Evolutionary conservation across 2,329 filamentous ascomycete species (phyloP), one percentile per base, ranked within the genome.

Genomic region (Fusarium scirpi): DNA sequence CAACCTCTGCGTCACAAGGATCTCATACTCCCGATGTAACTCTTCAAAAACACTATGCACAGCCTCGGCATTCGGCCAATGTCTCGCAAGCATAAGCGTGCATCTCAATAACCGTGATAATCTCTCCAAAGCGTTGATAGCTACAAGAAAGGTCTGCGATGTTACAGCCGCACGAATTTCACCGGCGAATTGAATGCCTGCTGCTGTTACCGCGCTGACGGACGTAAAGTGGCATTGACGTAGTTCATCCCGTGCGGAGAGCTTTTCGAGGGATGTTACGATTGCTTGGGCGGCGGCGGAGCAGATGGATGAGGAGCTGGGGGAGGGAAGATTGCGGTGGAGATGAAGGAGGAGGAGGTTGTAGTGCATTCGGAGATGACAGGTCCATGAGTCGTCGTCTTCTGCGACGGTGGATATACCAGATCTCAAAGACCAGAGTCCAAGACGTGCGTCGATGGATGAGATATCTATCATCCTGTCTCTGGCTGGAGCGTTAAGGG

Each of bases 1-100:
- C 0, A 75, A 32, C 13, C 74, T 55, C 40, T 75, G 73, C 0
- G 69, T 74, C 8, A 75, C 71, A n/a, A 75, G 58, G 0, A 57
- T 71, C 34, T 75, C 71, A 9, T 75, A 75, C 12, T 75, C 73
- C 1, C 58, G 65, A 18, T 75, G 73, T 1, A 75, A 34, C 6
- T 75, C 73, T 10, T 74, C 73, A 52, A 75, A 76, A 3, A 75
- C 73, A 18, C 71, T 75, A 27, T 75, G 73, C 1, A 75, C 73
- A 9, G 73, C 71, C 10, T 75, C 73, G 0, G 73, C 73, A 15
- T 75, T 75, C 1, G 73, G 73, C 73, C 73, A 75, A 4, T 75
- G 70, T 0, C 57, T 44, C 0, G 73, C 68, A 0, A 75, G 59
- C 6, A 73, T 34, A 22, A 67, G 71, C 0, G 71, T 61, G 3